Evolutionary conservation across 1,284 basidiomycete species (phyloP), one percentile per base, ranked within the genome.

Genomic region (Mycena sp.): DNA sequence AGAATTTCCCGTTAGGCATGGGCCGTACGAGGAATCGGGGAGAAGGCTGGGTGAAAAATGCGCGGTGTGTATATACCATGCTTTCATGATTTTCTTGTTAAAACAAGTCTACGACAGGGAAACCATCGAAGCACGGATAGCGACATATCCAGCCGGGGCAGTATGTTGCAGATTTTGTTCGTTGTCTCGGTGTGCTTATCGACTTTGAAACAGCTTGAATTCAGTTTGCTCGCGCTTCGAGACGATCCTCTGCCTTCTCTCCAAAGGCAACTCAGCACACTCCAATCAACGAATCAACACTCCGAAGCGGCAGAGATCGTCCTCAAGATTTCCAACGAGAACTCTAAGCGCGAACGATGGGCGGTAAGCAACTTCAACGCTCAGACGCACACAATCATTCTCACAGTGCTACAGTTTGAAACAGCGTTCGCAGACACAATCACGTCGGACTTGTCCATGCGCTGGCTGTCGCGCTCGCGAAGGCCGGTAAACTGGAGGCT

Each of bases 201-300:
- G 49, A 21, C 21, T 55, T 41, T 29, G 48, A 61, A 25, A 48
- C 63, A 95, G 93, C 82, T 97, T 65, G 93, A 96, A 76, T 98
- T 98, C 82, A 96, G 92, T 77, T 85, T 98, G 38, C 86, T 96
- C 50, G 93, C 93, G 6, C 81, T 98, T 41, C 88, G 91, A 62
- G 88, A 92, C 57, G 93, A 94, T 72, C 91, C 92, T 19, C 72
- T 95, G 19, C 91, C 92, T 19, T 72, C 77, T 7, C 81, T 96
- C 26, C 83, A 89, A 72, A 74, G 80, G 25, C 85, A 89, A 63
- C 75, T 95, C 26, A 76, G 80, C 54, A 72, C 69, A 67, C 77
- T 73, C 69, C 88, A 81, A 74, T 78, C 77, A 17, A 67, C 83
- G 55, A 83, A 84, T 9, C 77, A 83, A 37, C 78, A 79, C 23